These are phyloP conservation scores for Mortierella sp. DNA, from an alignment of 371 early-diverging fungal species.

Conservation along the genomic window DNA sequence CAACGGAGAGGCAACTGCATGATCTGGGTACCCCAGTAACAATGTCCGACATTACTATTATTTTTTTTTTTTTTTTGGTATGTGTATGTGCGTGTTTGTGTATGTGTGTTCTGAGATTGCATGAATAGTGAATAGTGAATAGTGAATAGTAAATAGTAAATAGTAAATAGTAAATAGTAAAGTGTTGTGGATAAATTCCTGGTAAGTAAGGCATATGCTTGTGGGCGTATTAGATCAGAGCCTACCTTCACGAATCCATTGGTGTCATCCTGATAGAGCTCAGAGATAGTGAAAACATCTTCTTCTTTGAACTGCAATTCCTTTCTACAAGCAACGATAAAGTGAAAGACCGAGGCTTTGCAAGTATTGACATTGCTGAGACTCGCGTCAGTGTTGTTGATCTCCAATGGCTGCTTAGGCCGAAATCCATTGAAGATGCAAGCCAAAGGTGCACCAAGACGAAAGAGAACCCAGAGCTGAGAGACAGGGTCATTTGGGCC, in stretches of 20 bases:
- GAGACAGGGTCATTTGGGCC: conserved; percentile 80
- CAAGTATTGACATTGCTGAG: conserved; percentile 78
- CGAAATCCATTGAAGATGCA: conserved; percentile 60
- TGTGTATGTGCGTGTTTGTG: not conserved
- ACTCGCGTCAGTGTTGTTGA: conserved; percentile 66
- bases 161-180: not conserved
- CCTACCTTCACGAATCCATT: conserved; percentile 95
- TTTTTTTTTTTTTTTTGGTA: not conserved
- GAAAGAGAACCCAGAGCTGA: conserved; percentile 88
- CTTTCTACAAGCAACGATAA: conserved; percentile 77
- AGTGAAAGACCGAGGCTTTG: conserved; percentile 87
- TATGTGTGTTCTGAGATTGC: not conserved
- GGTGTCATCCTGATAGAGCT: conserved; percentile 94
- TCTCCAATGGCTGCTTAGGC: conserved; percentile 62
- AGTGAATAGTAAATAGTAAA: too few species aligned
- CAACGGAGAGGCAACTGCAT: conserved; percentile 4
- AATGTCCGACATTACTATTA: not conserved
- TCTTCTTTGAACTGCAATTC: conserved; percentile 78
- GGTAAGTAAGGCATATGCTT: not conserved
- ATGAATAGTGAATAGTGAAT: too few species aligned
- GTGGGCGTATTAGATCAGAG: too few species aligned
- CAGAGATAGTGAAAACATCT: conserved; percentile 88
- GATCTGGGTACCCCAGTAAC: not conserved
- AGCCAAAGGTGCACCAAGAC: conserved; percentile 87
- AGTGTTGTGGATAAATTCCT: not conserved